Evolutionary conservation across 176 grass and related monocot genomes (phyloP), one percentile per base, ranked within the genome.

Genomic region (Saccharum officinarum): DNA sequence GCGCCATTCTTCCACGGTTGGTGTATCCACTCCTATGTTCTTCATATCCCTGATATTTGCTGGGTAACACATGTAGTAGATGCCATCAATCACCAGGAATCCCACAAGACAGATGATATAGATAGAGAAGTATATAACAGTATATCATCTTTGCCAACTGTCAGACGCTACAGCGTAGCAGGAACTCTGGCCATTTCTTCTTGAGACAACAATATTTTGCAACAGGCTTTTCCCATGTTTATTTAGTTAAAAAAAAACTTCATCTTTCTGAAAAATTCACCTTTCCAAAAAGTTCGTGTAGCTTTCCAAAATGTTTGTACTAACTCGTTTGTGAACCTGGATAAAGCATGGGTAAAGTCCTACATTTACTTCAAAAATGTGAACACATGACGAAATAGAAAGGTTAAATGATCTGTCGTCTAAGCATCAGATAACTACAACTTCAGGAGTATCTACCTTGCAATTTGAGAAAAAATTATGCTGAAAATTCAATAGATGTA

Each of bases 1-100:
- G 55, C 87, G 79, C 95, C 95, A 95, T 82, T 98, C 95, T 69
- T 90, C 73, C 76, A 98, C 79, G 44, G 92, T 92, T 67, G 91
- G 89, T 41, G 92, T 88, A 16, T 90, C 88, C 34, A 93, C 91
- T 74, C 92, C 91, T 40, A 98, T 79, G 47, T 86, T 95, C 85
- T 98, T 86, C 90, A 98, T 98, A 45, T 98, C 95, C 87, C 80
- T 86, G 49, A 95, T 95, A 59, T 95, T 98, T 72, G 87, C 95
- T 98, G 89, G 18, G 50, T 44, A 42, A 84, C 63, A 86, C 63
- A 71, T 47, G 83, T 18, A 26, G 20, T 33, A 88, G 67, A 39
- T 16, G 25, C 20, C 8, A 61, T 82, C 62, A 86, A 55, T 86
- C 41, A 78, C 44, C 1, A 16, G 4, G 47, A 77, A 49, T 64